These are phyloP conservation scores for Boletus rubescentipes DNA, from an alignment of 768 basidiomycete species.

Conservation along the genomic window DNA sequence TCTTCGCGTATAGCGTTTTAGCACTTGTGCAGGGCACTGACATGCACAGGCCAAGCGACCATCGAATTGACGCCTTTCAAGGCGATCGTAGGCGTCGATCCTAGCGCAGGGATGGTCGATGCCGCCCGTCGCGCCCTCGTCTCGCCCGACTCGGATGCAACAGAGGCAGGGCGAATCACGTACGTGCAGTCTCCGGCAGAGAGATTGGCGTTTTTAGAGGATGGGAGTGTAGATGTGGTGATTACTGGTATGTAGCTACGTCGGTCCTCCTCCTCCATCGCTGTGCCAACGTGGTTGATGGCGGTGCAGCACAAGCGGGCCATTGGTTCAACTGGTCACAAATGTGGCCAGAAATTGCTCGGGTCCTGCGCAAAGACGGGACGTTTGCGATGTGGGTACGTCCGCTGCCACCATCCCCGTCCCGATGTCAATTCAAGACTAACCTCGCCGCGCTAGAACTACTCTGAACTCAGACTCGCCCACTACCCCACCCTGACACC, in stretches of 20 bases:
- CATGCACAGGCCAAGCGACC: slow-evolving; percentile 64
- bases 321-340: slow-evolving; percentile 82
- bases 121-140: slow-evolving; percentile 39
- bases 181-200: slow-evolving; percentile 52
- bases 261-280: too few relatives aligned
- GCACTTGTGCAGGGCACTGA: neutral
- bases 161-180: slow-evolving; percentile 17
- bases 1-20: too few relatives aligned
- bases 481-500: slow-evolving; percentile 56
- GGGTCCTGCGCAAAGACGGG: slow-evolving; percentile 59
- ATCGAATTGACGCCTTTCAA: slow-evolving; percentile 54
- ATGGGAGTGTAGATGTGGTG: slow-evolving; percentile 64
- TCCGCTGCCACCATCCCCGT: too few relatives aligned
- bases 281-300: too few relatives aligned
- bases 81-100: slow-evolving; percentile 69
- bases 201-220: slow-evolving; percentile 47
- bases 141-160: neutral
- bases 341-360: slow-evolving; percentile 66
- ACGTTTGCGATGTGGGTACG: slow-evolving; percentile 74
- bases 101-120: slow-evolving; percentile 68
- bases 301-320: slow-evolving; percentile 61
- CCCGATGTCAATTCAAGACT: too few relatives aligned
- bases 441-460: slow-evolving; percentile 39
- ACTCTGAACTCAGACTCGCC: slow-evolving; percentile 74
- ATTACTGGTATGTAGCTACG: slow-evolving; percentile 51